These are phyloP conservation scores for Rhododendron williamsianum DNA, from an alignment of 148 eudicot species.

Conservation along the genomic window DNA sequence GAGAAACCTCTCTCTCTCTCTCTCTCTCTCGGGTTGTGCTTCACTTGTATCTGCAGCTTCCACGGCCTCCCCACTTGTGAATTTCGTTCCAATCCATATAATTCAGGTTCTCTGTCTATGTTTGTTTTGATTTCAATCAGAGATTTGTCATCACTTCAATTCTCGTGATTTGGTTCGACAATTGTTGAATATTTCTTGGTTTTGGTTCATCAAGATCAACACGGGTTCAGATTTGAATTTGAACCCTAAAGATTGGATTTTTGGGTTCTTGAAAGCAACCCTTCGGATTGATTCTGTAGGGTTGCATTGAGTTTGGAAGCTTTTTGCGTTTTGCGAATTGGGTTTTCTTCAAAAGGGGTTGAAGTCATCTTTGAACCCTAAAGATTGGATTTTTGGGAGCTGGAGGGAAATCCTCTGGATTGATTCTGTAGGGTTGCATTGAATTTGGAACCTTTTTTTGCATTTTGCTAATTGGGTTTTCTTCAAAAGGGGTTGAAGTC, in stretches of 20 bases:
- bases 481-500: slow-evolving; percentile 20
- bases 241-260: neutral
- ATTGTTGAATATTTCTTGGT: neutral
- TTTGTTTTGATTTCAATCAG: neutral
- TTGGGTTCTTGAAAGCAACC: neutral
- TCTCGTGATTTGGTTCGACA: neutral
- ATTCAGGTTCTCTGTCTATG: neutral
- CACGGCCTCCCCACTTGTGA: neutral
- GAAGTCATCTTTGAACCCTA: slow-evolving; percentile 32
- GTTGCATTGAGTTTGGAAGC: neutral
- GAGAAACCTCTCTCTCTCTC: neutral
- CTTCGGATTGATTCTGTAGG: neutral
- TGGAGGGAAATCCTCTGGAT: neutral
- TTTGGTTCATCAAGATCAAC: neutral
- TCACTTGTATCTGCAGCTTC: slow-evolving; percentile 1
- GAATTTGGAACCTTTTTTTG: neutral
- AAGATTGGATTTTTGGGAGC: neutral
- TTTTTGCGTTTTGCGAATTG: neutral
- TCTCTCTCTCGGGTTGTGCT: neutral
- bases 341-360: neutral
- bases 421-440: neutral
- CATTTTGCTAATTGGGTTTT: neutral
- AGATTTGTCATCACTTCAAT: neutral
- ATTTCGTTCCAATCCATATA: neutral
- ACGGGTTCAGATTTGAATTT: neutral